Evolutionary conservation across 2,329 filamentous ascomycete species (phyloP), one percentile per base, ranked within the genome.

Genomic region (Talaromyces sp.): DNA sequence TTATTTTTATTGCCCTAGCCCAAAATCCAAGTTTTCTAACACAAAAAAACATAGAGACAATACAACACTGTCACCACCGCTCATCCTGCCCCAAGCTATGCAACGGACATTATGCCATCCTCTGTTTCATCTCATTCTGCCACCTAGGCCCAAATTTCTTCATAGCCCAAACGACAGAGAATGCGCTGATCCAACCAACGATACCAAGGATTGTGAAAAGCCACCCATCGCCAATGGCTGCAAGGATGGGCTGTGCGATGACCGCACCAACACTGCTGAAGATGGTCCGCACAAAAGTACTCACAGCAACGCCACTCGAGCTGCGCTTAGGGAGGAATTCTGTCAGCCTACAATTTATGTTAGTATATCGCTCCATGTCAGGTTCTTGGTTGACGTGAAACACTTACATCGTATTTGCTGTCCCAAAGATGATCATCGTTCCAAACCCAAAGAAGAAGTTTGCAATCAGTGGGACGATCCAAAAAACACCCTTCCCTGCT

Each of bases 231-330:
- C 77, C 77, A 60, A 79, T 77, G 0, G 71, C 74, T 28, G 67
- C 64, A 53, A 79, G 74, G 52, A 78, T 57, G 1, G 77, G 77
- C 60, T 75, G 68, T 3, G 75, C 72, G 4, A 77, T 70, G 14
- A 78, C 64, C 23, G 65, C 65, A 7, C 74, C 76, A 10, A 78
- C 68, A 56, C 73, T 77, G 5, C 67, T 69, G 60, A 77, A 73
- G 34, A 78, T 77, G 56, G 78, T 79, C 12, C 77, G 65, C 3
- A 77, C 65, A 59, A 79, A 76, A 56, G 78, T 79, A 65, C 78
- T 79, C 23, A 77, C 61, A 2, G 77, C 77, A 10, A 79, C 73
- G 14, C 77, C 77, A 51, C 70, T 71, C 44, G 65, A 70, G 1
- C 75, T 71, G 51, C 71, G 73, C 8, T 70, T 64, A 5, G 77